Evolutionary conservation across 495 filamentous ascomycete species (phyloP).

Genomic region (Xylaria nigripes): DNA sequence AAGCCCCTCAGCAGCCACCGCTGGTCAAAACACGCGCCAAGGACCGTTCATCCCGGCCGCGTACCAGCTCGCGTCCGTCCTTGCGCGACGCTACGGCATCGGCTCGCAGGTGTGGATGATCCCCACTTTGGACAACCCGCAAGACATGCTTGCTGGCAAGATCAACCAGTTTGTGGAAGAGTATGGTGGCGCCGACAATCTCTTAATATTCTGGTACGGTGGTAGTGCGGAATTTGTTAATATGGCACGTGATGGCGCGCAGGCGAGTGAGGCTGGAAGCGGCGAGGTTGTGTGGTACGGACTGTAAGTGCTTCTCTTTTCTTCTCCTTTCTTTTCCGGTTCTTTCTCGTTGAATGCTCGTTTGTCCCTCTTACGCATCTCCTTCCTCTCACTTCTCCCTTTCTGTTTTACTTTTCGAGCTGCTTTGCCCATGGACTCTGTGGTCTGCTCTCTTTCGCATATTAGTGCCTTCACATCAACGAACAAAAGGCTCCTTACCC

Average conservation of each 20-base stretch:
- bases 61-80: constrained; percentile 1
- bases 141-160: constrained; percentile 3
- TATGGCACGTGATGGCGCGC: neutral
- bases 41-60: constrained; percentile 6
- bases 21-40: neutral
- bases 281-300: constrained; percentile 8
- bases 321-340: no score
- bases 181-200: constrained; percentile 1
- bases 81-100: constrained; percentile 4
- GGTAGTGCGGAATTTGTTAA: constrained; percentile 3
- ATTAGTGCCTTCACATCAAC: no score
- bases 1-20: neutral
- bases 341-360: neutral
- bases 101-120: constrained; percentile 4
- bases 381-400: neutral
- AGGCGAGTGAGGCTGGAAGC: neutral
- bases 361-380: neutral
- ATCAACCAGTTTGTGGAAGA: constrained; percentile 3
- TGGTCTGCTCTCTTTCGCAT: no score
- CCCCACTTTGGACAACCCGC: neutral
- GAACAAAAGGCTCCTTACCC: no score
- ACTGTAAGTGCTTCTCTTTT: constrained; percentile 1
- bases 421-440: no score
- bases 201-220: constrained; percentile 11
- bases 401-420: neutral